Conservation (phyloP, 2,329 filamentous ascomycete species). For the Microcyclospora pomicola region DNA sequence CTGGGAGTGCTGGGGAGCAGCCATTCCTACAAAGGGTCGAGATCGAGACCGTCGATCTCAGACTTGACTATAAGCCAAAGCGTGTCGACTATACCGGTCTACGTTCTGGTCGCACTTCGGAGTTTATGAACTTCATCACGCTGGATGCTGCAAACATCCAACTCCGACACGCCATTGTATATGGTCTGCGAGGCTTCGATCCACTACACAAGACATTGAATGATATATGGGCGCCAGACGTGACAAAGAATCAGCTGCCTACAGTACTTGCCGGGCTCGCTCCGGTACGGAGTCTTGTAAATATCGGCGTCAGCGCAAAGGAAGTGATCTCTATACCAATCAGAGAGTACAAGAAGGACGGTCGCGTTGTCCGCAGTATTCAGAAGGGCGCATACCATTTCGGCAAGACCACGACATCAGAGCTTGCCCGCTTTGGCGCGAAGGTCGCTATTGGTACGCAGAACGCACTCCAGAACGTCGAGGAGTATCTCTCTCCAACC, state of each 20-base stretch:
- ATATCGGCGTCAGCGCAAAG: constrained; percentile 74
- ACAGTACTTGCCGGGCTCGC: constrained; percentile 79
- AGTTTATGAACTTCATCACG: constrained; percentile 98
- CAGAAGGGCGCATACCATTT: constrained; percentile 83
- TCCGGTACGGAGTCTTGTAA: constrained; percentile 78
- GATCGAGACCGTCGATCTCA: constrained; percentile 68
- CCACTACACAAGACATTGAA: constrained; percentile 80
- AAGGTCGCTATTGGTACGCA: constrained; percentile 93
- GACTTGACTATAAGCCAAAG: constrained; percentile 94
- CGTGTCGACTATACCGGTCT: constrained; percentile 91
- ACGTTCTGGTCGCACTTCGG: constrained; percentile 82
- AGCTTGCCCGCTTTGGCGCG: constrained; percentile 85
- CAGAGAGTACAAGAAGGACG: constrained; percentile 86
- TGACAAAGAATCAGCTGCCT: constrained; percentile 77
- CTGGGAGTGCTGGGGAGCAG: constrained; percentile 33
- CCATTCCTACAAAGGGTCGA: constrained; percentile 78
- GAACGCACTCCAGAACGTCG: constrained; percentile 77
- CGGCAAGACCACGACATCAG: constrained; percentile 82
- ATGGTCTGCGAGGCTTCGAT: constrained; percentile 83
- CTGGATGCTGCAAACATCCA: constrained; percentile 79
- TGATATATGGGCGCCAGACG: constrained; percentile 91
- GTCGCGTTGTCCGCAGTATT: constrained; percentile 78
- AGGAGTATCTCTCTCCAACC: constrained; percentile 51
- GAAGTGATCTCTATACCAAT: constrained; percentile 84
- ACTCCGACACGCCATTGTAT: constrained; percentile 78